Evolutionary conservation across 345 rosid genomes (phyloP), one percentile per base, ranked within the genome.

Genomic region (Rhodomyrtus tomentosa): DNA sequence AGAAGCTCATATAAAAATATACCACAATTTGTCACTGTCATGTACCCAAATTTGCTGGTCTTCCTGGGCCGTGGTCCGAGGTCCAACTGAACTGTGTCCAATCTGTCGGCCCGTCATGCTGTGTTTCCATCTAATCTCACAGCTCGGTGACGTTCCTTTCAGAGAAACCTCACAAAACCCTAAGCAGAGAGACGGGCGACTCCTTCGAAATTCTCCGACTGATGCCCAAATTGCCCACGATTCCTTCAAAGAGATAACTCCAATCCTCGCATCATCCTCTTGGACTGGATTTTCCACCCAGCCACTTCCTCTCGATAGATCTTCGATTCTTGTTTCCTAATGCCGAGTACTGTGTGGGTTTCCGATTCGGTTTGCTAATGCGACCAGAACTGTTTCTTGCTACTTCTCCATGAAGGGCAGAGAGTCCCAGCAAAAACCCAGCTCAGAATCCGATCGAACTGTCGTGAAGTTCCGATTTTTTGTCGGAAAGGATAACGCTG

Each of bases 341-440:
- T 68, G 76, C 45, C 25, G 9, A 36, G 76, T 18, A 22, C 45
- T 68, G 76, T 36, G 3, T 10, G 76, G 76, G 45, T 25, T 18
- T 20, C 45, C 5, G 45, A 68, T 68, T 68, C 76, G 76, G 45
- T 38, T 68, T 68, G 76, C 25, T 68, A 21, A 68, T 68, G 76
- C 76, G 45, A 68, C 45, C 76, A 38, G 76, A 36, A 36, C 25
- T 68, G 76, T 36, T 38, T 20, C 32, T 21, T 25, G 76, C 76
- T 21, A 18, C 76, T 81, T 83, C 86, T 72, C 79, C 90, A 86
- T 89, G 93, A 89, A 82, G 89, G 55, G 80, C 86, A 84, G 55
- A 81, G 87, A 85, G 32, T 50, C 83, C 82, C 29, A 79, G 83
- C 81, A 76, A 49, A 59, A n/a, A 55, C 54, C 79, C 45, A 32